phyloP scores from a whole-genome alignment of 495 filamentous ascomycete species.

The Sordaria brevicollis region DNA sequence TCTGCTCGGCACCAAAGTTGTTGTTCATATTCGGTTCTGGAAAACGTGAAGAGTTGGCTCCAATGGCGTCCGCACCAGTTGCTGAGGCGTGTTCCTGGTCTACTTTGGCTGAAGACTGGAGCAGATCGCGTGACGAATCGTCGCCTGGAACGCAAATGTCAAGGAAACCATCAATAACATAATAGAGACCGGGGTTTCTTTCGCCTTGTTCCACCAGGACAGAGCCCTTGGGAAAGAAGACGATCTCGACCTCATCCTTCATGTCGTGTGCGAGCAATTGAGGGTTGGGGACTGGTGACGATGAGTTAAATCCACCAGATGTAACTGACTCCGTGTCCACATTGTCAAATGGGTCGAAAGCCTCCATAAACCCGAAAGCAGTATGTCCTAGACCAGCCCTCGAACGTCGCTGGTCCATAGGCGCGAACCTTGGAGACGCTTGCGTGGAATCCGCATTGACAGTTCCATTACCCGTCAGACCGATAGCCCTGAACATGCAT shows the following conservation, averaged over 20 bases:
- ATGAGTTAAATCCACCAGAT: constrained; percentile 40
- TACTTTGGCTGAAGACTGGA: constrained; percentile 20
- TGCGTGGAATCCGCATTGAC: constrained; percentile 65
- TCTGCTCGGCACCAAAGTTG: constrained; percentile 9
- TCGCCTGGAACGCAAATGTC: constrained; percentile 61
- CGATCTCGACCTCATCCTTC: constrained; percentile 89
- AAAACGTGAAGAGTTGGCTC: constrained; percentile 10
- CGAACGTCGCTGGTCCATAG: constrained; percentile 74
- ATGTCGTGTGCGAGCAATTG: constrained; percentile 59
- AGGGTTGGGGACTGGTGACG: constrained; percentile 27
- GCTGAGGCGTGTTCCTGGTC: background rate
- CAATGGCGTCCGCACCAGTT: constrained; percentile 20
- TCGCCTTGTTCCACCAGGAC: constrained; percentile 97
- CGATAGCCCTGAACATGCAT: constrained; percentile 92
- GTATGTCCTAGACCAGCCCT: constrained; percentile 73
- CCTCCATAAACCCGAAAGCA: constrained; percentile 91
- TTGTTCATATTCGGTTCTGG: constrained; percentile 8
- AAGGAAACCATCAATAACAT: constrained; percentile 93
- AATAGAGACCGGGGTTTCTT: constrained; percentile 90
- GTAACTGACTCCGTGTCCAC: constrained; percentile 81
- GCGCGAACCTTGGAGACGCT: constrained; percentile 72
- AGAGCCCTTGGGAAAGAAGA: constrained; percentile 89
- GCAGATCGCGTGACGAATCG: constrained; percentile 23
- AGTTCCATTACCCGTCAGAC: constrained; percentile 58
- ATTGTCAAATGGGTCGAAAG: constrained; percentile 71